A percentile compares a stretch with the other conserved stretches of the same genome.
phyloP scores from a whole-genome alignment of 1,139 yeast species.

The Hansenula lynferdii region DNA sequence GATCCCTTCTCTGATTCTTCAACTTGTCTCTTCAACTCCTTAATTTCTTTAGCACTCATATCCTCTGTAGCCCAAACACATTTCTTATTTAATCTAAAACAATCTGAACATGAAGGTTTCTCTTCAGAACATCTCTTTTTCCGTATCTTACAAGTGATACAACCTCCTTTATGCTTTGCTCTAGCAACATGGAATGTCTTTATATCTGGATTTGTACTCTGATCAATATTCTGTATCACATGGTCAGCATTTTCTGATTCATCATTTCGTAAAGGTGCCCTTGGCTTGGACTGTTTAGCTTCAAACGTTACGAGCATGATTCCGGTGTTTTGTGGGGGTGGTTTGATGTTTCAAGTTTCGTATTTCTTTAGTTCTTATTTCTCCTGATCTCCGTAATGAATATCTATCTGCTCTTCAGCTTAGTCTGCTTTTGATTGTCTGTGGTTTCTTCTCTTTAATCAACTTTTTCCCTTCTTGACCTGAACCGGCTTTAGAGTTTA shows the following conservation, averaged over 20 bases:
- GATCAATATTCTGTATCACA: constrained; percentile 14
- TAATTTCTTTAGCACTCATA: constrained; percentile 18
- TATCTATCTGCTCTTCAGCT: too few species aligned
- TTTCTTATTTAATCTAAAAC: constrained; percentile 40
- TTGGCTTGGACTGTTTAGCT: constrained; percentile 1
- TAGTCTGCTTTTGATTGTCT: too few species aligned
- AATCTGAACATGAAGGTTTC: constrained; percentile 50
- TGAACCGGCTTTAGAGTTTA: too few species aligned
- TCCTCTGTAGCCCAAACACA: constrained; percentile 40
- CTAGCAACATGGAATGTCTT: constrained; percentile 19
- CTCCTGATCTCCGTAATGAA: too few species aligned
- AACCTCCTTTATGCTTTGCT: constrained; percentile 47
- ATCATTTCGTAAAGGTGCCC: background rate
- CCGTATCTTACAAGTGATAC: constrained; percentile 57
- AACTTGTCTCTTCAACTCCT: constrained; percentile 20
- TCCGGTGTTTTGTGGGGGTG: background rate
- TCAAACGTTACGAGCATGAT: constrained; percentile 1
- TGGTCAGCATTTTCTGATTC: background rate
- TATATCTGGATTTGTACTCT: constrained; percentile 12
- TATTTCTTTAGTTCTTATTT: too few species aligned
- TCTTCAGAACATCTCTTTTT: constrained; percentile 60
- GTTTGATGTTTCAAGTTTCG: too few species aligned
- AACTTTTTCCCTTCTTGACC: too few species aligned
- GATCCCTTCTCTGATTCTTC: constrained; percentile 23
- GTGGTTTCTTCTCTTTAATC: too few species aligned